phyloP scores from a whole-genome alignment of 345 rosid species.

The Arabidopsis thaliana region DNA sequence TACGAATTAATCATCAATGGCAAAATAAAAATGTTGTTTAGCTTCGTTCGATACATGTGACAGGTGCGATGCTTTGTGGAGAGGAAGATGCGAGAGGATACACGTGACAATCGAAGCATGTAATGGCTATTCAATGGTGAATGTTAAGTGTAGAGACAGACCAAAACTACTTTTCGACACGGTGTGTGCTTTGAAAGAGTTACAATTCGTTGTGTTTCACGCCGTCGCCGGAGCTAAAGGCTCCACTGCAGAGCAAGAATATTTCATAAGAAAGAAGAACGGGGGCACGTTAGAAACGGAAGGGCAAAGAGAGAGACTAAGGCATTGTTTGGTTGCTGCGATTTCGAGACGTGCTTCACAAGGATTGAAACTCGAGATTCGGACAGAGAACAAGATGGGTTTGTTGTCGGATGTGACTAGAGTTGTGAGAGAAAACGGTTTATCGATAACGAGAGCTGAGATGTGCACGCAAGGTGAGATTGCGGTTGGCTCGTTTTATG shows the following conservation, averaged over 20 bases:
- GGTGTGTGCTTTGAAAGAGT: conserved; percentile 73
- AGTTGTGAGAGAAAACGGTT: conserved; percentile 69
- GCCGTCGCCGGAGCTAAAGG: conserved; percentile 78
- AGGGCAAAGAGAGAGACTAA: conserved; percentile 57
- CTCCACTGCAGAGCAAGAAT: conserved; percentile 78
- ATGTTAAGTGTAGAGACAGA: conserved; percentile 69
- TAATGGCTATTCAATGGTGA: conserved; percentile 77
- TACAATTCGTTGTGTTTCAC: conserved; percentile 86
- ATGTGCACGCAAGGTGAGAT: conserved; percentile 58
- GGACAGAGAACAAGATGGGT: conserved; percentile 61
- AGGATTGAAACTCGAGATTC: conserved; percentile 70
- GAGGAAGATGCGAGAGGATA: conserved; percentile 54
- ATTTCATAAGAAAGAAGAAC: conserved; percentile 75
- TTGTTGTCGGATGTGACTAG: conserved; percentile 71
- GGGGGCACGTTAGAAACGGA: conserved; percentile 72
- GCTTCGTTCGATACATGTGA: not conserved
- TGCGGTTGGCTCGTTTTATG: conserved; percentile 74
- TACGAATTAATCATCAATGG: not conserved
- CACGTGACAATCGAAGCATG: conserved; percentile 74
- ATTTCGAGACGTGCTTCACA: conserved; percentile 69
- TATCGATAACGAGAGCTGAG: conserved; percentile 74
- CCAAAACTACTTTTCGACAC: conserved; percentile 89
- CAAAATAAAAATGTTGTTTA: not conserved
- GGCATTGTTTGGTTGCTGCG: conserved; percentile 76
- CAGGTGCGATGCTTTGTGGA: conserved; percentile 45